Conservation (phyloP, 768 basidiomycete genomes). For the Kwoniella botswanensis region DNA sequence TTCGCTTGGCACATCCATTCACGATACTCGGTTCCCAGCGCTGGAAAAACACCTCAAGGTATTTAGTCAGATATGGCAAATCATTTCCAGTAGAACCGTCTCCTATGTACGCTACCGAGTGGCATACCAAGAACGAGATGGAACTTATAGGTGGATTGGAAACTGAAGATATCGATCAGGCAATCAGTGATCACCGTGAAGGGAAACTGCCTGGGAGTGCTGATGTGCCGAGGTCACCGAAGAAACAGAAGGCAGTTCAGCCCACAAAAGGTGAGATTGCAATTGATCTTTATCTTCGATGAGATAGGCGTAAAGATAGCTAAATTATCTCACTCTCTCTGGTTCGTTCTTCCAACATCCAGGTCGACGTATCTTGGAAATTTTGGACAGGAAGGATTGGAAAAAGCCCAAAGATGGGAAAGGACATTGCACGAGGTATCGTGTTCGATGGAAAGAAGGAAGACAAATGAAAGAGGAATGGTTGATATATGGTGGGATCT, state of each 20-base stretch:
- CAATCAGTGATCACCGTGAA: not conserved
- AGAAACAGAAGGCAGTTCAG: too few species aligned
- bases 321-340: not conserved
- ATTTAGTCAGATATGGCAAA: conserved; percentile 27
- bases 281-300: too few species aligned
- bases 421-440: not conserved
- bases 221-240: not conserved
- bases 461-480: conserved; percentile 6
- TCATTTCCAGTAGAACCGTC: not conserved
- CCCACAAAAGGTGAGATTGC: too few species aligned
- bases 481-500: not conserved
- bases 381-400: conserved; percentile 7
- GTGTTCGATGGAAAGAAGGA: conserved; percentile 12
- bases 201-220: not conserved
- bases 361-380: conserved; percentile 5
- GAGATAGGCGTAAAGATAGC: too few species aligned
- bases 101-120: conserved; percentile 15
- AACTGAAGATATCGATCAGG: not conserved
- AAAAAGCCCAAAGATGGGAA: conserved; percentile 4
- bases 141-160: not conserved
- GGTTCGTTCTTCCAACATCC: not conserved
- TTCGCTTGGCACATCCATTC: conserved; percentile 20
- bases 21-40: conserved; percentile 19
- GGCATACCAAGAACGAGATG: conserved; percentile 25
- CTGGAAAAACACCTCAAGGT: not conserved